Conservation (phyloP, 1,284 basidiomycete species). For the Puccinia novopanici region DNA sequence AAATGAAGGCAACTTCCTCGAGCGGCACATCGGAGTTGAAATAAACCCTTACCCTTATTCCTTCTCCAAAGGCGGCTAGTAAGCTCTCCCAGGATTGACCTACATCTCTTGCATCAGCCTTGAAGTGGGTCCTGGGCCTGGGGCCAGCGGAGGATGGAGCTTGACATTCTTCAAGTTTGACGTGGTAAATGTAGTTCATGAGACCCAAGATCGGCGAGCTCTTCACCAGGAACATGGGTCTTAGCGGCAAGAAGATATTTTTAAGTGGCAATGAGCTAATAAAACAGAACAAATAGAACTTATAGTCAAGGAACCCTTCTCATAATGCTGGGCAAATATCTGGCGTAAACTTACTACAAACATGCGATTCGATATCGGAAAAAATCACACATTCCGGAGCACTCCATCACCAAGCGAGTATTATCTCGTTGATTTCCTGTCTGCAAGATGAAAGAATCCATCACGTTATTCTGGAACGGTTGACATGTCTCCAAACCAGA, state of each 20-base stretch:
- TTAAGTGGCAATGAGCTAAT: slow-evolving; percentile 30
- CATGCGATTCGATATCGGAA: slow-evolving; percentile 29
- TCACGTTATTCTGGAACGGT: neutral
- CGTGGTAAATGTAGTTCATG: slow-evolving; percentile 40
- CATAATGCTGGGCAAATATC: neutral
- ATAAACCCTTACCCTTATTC: slow-evolving; percentile 34
- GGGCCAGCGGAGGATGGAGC: neutral
- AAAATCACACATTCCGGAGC: slow-evolving; percentile 12
- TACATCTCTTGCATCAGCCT: neutral
- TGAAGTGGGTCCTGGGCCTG: neutral
- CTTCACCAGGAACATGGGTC: neutral
- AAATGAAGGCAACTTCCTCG: neutral
- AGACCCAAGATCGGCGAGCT: slow-evolving; percentile 46
- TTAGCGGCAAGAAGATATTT: slow-evolving; percentile 23
- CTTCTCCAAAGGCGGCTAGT: slow-evolving; percentile 47
- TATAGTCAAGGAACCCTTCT: neutral
- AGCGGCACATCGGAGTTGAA: neutral
- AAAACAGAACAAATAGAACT: neutral
- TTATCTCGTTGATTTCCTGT: neutral
- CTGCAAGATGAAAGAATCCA: slow-evolving; percentile 2
- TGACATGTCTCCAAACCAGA: neutral
- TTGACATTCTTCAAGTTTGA: slow-evolving; percentile 34
- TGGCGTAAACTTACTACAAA: slow-evolving; percentile 16
- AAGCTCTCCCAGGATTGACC: slow-evolving; percentile 40
- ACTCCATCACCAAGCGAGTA: slow-evolving; percentile 4